phyloP scores from a whole-genome alignment of 2,329 filamentous ascomycete species.

The Beauveria caledonica region DNA sequence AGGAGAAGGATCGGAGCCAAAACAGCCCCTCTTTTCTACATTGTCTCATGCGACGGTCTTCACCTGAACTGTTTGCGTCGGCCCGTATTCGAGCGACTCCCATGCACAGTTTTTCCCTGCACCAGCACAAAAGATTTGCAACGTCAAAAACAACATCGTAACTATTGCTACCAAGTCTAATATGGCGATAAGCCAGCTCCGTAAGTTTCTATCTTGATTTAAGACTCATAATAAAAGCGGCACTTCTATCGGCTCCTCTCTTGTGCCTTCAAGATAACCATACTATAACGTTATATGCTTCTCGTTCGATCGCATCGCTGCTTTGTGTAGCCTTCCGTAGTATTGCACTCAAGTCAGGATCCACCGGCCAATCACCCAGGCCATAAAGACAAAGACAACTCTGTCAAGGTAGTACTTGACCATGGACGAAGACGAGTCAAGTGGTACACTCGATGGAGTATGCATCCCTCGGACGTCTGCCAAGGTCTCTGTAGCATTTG shows the following conservation, averaged over 20 bases:
- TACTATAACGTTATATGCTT: conserved; percentile 9
- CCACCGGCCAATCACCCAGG: neutral
- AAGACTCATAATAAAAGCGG: conserved; percentile 11
- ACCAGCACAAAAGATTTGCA: neutral
- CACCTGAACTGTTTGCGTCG: neutral
- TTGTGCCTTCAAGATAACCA: conserved; percentile 10
- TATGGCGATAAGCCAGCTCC: conserved; percentile 8
- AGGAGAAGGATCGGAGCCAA: too few relatives aligned
- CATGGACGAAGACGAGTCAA: neutral
- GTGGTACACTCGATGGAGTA: neutral
- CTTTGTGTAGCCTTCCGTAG: neutral
- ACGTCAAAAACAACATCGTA: neutral
- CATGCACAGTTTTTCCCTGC: neutral
- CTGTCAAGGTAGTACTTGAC: neutral
- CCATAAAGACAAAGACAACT: neutral
- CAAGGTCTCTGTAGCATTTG: neutral
- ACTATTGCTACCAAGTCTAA: conserved; percentile 11
- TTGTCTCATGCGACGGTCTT: neutral
- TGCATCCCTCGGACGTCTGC: neutral
- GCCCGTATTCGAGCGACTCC: too few relatives aligned
- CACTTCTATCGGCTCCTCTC: neutral
- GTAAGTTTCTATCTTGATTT: conserved; percentile 8
- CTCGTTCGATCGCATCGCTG: neutral
- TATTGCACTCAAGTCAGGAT: neutral
- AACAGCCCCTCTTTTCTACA: too few relatives aligned